These are phyloP conservation scores for Neurospora hispaniola DNA, from an alignment of 495 filamentous ascomycete genomes.

Conservation along the genomic window DNA sequence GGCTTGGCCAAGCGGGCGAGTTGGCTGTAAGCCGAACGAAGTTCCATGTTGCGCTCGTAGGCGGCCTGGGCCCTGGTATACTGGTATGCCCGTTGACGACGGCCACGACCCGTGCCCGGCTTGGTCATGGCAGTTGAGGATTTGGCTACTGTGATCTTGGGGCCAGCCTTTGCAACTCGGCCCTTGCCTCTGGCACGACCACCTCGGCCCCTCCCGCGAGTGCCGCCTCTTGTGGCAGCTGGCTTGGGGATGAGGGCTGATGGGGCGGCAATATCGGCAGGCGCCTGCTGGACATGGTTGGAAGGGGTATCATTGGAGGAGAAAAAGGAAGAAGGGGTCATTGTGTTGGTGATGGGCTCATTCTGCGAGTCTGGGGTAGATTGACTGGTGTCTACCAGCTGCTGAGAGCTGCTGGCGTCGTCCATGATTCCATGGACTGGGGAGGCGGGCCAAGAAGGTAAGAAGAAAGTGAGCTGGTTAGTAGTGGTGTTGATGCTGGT, in stretches of 20 bases:
- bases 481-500: neutral
- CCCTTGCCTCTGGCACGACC: slow-evolving; percentile 15
- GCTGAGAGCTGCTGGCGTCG: slow-evolving; percentile 11
- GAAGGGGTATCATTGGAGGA: neutral
- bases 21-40: slow-evolving; percentile 28
- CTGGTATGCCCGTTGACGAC: slow-evolving; percentile 33
- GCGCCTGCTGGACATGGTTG: neutral
- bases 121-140: neutral
- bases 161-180: slow-evolving; percentile 23
- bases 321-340: neutral
- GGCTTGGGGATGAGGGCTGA: neutral
- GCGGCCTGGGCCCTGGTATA: slow-evolving; percentile 30
- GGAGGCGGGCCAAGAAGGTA: slow-evolving; percentile 4
- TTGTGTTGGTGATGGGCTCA: neutral
- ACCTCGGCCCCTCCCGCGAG: slow-evolving; percentile 20
- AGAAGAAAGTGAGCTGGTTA: neutral
- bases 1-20: slow-evolving; percentile 31
- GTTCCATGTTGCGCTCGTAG: slow-evolving; percentile 33
- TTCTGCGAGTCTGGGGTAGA: neutral
- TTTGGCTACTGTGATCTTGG: slow-evolving; percentile 13
- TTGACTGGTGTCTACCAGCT: slow-evolving; percentile 13
- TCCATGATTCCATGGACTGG: slow-evolving; percentile 22
- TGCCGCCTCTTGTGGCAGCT: neutral
- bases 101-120: slow-evolving; percentile 25
- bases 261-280: neutral